Evolutionary conservation across 2,329 filamentous ascomycete genomes (phyloP).

Genomic region (Fusarium oxysporum): DNA sequence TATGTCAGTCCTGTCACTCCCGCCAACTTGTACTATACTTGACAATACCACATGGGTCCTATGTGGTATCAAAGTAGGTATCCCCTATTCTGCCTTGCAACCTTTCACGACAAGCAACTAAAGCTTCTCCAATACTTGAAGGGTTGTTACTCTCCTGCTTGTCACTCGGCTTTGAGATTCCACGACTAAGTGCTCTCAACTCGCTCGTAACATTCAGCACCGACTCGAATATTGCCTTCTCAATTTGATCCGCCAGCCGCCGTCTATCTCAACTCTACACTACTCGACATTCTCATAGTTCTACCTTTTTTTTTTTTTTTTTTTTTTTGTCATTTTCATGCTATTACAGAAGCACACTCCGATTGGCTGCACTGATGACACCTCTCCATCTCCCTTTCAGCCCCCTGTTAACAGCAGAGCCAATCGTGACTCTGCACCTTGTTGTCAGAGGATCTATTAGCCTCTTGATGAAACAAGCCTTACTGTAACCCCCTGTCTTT

Average conservation of each 20-base stretch:
- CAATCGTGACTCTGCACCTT: conserved; percentile 35
- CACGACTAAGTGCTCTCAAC: not conserved
- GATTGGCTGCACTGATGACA: conserved; percentile 32
- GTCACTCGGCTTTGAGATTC: not conserved
- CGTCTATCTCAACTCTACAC: not conserved
- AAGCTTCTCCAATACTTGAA: not conserved
- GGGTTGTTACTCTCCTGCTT: not conserved
- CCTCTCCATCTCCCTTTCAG: conserved; percentile 16
- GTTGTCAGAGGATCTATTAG: conserved; percentile 42
- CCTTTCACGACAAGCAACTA: not conserved
- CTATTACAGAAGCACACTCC: not conserved
- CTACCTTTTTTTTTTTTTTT: not conserved
- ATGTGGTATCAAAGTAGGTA: not conserved
- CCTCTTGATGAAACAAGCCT: conserved; percentile 45
- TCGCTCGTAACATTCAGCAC: not conserved
- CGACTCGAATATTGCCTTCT: not conserved
- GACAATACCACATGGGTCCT: not conserved
- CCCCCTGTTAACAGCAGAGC: conserved; percentile 14
- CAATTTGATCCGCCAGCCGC: not conserved
- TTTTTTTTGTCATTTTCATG: not conserved
- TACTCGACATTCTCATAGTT: not conserved
- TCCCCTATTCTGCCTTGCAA: not conserved
- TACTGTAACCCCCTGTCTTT: conserved; percentile 30
- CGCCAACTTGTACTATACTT: not conserved
- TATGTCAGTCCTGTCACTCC: not conserved